Evolutionary conservation across 306 rosid genomes (phyloP).

Genomic region (Astragalus glycyphyllos): DNA sequence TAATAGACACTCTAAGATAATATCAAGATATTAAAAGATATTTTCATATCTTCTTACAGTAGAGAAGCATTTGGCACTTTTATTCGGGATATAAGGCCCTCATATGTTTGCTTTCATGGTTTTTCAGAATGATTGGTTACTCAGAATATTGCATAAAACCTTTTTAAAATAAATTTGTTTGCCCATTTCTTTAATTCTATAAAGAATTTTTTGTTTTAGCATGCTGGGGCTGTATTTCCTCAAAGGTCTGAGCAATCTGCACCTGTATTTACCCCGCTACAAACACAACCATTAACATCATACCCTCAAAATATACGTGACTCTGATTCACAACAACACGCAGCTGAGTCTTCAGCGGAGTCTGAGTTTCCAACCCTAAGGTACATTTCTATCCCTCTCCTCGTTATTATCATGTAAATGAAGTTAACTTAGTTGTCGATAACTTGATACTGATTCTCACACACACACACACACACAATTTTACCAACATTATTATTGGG

Average conservation of each 20-base stretch:
- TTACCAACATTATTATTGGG: background rate
- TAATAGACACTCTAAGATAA: background rate
- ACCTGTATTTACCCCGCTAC: conserved; percentile 90
- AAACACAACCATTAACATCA: conserved; percentile 86
- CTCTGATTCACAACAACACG: conserved; percentile 52
- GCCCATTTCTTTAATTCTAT: conserved; percentile 37
- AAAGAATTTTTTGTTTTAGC: conserved; percentile 63
- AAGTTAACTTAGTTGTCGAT: conserved; percentile 31
- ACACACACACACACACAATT: background rate
- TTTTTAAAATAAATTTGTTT: conserved; percentile 26
- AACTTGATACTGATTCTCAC: conserved; percentile 12
- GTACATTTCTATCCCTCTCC: conserved; percentile 51
- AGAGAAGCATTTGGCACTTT: conserved; percentile 24
- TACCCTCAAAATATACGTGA: conserved; percentile 75
- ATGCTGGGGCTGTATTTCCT: conserved; percentile 93
- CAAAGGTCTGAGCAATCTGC: conserved; percentile 80
- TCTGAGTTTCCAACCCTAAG: conserved; percentile 90
- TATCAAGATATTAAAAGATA: conserved; percentile 16
- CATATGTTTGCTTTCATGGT: conserved; percentile 17
- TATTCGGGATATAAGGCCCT: conserved; percentile 26
- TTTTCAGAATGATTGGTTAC: conserved; percentile 28
- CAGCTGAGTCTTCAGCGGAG: conserved; percentile 76
- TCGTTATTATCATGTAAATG: conserved; percentile 29
- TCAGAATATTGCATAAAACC: conserved; percentile 36
- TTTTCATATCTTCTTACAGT: background rate